A percentile compares a stretch with the other conserved stretches of the same genome.
Evolutionary conservation across 345 rosid genomes (phyloP).

Genomic region (Aurinia saxatilis): DNA sequence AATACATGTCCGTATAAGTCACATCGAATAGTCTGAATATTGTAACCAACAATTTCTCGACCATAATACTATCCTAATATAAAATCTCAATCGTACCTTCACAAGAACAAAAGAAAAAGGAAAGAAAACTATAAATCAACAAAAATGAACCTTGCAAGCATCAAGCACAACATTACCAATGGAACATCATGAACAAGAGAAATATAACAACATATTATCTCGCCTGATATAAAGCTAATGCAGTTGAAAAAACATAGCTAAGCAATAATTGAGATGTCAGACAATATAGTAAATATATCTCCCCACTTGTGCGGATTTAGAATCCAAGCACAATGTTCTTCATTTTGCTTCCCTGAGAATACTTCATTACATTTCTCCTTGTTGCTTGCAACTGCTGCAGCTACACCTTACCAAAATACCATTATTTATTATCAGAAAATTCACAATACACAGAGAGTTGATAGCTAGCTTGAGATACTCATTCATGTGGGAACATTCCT

Average conservation of each 20-base stretch:
- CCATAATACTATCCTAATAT: no score
- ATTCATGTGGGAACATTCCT: neutral
- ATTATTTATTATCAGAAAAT: neutral
- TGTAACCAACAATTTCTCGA: no score
- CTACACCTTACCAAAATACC: slow-evolving; percentile 52
- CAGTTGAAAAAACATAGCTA: neutral
- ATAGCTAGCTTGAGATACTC: neutral
- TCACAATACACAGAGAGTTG: no score
- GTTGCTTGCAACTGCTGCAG: slow-evolving; percentile 73
- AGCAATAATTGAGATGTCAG: neutral
- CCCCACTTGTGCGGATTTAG: slow-evolving; percentile 93
- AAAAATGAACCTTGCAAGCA: no score
- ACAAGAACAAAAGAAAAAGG: no score
- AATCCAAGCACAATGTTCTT: slow-evolving; percentile 86
- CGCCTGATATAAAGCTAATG: neutral
- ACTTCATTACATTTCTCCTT: slow-evolving; percentile 73
- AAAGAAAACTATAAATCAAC: no score
- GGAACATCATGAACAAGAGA: slow-evolving; percentile 1
- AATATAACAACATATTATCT: no score
- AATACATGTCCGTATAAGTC: no score
- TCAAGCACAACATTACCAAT: no score
- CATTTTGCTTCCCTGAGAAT: slow-evolving; percentile 73
- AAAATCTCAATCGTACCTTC: no score
- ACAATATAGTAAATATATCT: slow-evolving; percentile 37
- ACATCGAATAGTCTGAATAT: no score